Evolutionary conservation across 164 flowering plant genomes (phyloP).

Genomic region (Litsea cubeba): DNA sequence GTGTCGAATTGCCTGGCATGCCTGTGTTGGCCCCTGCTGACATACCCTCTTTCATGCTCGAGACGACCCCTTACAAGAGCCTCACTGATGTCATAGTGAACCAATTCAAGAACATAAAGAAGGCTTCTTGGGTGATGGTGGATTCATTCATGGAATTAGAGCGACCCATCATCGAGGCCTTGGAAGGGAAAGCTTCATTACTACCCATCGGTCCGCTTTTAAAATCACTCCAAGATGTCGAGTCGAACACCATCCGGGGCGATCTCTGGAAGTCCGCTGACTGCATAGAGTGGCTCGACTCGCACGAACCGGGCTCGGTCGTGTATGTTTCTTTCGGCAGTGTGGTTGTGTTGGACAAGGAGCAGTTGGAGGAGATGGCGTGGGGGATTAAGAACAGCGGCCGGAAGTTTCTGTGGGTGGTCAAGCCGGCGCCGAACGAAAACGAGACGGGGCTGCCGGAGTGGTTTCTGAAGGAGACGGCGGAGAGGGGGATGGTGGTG

Average conservation of each 20-base stretch:
- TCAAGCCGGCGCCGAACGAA: constrained; percentile 27
- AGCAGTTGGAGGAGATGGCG: constrained; percentile 62
- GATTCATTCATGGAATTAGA: constrained; percentile 75
- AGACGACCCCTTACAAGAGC: constrained; percentile 28
- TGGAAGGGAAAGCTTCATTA: constrained; percentile 26
- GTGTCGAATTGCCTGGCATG: constrained; percentile 52
- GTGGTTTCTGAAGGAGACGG: constrained; percentile 40
- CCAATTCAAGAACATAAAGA: constrained; percentile 51
- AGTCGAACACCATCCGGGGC: constrained; percentile 18
- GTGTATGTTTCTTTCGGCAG: constrained; percentile 69
- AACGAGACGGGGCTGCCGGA: constrained; percentile 30
- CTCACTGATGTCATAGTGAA: constrained; percentile 31
- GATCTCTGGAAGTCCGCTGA: constrained; percentile 42
- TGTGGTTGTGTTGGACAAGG: constrained; percentile 32
- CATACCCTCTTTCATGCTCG: constrained; percentile 61
- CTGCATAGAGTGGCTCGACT: constrained; percentile 54
- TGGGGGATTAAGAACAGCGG: constrained; percentile 39
- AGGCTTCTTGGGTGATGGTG: constrained; percentile 49
- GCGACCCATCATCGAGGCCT: constrained; percentile 30
- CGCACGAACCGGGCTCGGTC: constrained; percentile 38
- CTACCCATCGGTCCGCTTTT: constrained; percentile 55
- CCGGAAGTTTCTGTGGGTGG: constrained; percentile 55
- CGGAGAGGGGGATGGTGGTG: constrained; percentile 53
- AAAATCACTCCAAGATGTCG: constrained; percentile 15
- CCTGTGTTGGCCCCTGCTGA: constrained; percentile 55